phyloP scores from a whole-genome alignment of 2,329 filamentous ascomycete species.

The Trichophyton benhamiae region DNA sequence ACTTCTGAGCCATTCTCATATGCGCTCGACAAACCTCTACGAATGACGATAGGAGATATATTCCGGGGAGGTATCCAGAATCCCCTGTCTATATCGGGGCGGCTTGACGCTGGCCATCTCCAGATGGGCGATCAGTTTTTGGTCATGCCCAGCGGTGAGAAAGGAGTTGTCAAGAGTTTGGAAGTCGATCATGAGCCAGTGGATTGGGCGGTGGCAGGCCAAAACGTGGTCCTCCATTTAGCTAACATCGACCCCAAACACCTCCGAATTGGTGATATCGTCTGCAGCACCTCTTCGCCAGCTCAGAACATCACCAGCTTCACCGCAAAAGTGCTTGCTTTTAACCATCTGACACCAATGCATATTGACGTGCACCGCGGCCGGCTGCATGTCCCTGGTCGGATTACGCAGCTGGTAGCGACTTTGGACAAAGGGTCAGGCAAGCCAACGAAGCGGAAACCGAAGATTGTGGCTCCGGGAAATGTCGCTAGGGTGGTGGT shows the following conservation, averaged over 20 bases:
- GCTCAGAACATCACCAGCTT: constrained; percentile 62
- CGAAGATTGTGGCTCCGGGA: constrained; percentile 69
- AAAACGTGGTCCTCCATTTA: constrained; percentile 76
- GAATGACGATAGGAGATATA: constrained; percentile 77
- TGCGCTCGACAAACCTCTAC: constrained; percentile 63
- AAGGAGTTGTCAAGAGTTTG: constrained; percentile 67
- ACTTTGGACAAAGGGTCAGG: constrained; percentile 69
- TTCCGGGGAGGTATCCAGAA: constrained; percentile 69
- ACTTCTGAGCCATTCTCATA: constrained; percentile 60
- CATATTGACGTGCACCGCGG: constrained; percentile 80
- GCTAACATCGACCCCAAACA: constrained; percentile 74
- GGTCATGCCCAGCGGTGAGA: constrained; percentile 69
- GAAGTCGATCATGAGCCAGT: constrained; percentile 59
- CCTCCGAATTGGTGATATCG: constrained; percentile 69
- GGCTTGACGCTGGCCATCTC: constrained; percentile 69
- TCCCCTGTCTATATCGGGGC: constrained; percentile 72
- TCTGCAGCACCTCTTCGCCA: constrained; percentile 58
- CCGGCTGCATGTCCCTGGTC: constrained; percentile 63
- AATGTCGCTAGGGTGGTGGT: constrained; percentile 65
- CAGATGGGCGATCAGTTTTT: constrained; percentile 73
- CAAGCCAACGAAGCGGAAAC: constrained; percentile 65
- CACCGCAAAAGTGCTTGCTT: constrained; percentile 72
- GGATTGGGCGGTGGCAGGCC: constrained; percentile 87
- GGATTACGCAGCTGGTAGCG: constrained; percentile 58
- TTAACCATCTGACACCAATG: constrained; percentile 82